Conservation (phyloP, 2,329 filamentous ascomycete genomes). For the Pseudocercospora crystallina region DNA sequence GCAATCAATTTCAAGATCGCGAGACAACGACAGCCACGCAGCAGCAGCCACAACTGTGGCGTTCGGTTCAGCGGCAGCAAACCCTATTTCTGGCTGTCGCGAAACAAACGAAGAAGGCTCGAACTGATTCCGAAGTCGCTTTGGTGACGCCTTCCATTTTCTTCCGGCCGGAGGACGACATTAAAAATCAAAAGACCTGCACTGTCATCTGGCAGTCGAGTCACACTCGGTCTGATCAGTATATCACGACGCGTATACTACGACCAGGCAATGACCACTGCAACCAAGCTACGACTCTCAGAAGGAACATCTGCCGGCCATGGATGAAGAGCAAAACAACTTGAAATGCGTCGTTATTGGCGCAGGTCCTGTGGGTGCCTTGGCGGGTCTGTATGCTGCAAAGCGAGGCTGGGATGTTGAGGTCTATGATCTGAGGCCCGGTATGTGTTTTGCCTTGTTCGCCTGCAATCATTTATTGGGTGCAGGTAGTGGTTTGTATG, state of each 20-base stretch:
- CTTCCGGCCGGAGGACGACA: constrained; percentile 8
- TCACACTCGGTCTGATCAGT: background rate
- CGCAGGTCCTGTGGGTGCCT: constrained; percentile 86
- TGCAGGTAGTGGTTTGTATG: background rate
- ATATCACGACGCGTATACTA: no score
- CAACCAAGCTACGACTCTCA: constrained; percentile 15
- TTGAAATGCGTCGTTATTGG: constrained; percentile 68
- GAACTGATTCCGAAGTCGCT: no score
- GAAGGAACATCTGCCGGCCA: constrained; percentile 16
- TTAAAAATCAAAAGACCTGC: constrained; percentile 1
- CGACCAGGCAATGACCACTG: constrained; percentile 12
- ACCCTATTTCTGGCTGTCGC: no score
- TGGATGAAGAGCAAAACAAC: constrained; percentile 14
- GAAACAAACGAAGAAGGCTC: no score
- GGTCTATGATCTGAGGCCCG: constrained; percentile 87
- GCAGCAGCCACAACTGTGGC: no score
- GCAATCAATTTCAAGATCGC: no score
- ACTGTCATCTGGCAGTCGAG: background rate
- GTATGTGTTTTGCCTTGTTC: constrained; percentile 52
- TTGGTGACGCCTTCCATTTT: constrained; percentile 7
- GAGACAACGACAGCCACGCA: no score
- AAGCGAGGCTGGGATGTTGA: constrained; percentile 85
- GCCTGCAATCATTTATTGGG: background rate
- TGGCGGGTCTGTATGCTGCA: constrained; percentile 91
- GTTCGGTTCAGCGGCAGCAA: no score